Evolutionary conservation across 1,284 basidiomycete genomes (phyloP), one percentile per base, ranked within the genome.

Genomic region (Microbotryum intermedium): DNA sequence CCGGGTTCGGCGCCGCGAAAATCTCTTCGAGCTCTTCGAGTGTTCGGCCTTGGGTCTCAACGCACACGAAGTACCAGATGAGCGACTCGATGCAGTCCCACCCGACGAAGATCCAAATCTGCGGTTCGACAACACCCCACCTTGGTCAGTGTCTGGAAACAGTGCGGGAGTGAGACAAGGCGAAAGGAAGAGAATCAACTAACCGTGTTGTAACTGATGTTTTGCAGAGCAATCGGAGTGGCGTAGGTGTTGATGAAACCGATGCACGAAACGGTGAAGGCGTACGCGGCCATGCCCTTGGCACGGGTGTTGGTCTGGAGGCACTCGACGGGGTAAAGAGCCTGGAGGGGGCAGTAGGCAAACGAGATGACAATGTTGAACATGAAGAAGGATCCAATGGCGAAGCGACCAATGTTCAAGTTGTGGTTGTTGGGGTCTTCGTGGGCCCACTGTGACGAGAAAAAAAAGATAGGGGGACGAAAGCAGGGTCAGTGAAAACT

Each of bases 271-370:
- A 80, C 79, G 13, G 79, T 76, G 55, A 82, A 66, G 50, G 72
- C 72, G 23, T 72, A 72, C 44, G 72, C 65, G 20, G 74, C 75
- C 77, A 83, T 81, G 60, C 82, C 82, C 70, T 83, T 83, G 7
- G 82, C 82, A 55, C 81, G 77, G 50, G 81, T 79, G 59, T 80
- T 81, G 53, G 80, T 82, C 58, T 79, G 75, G 20, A 83, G 74
- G 60, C 79, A 80, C 64, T 83, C 82, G 23, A 79, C 78, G 1
- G 83, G 81, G 61, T 82, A 81, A 10, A 83, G 70, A 4, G 79
- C 82, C 71, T 83, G 81, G 21, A 81, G 72, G 6, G 80, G 81
- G 7, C 80, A 80, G 68, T 81, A 81, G 42, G 69, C 66, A 65
- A 72, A 73, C 2, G 69, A 66, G 64, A 66, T 71, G 51, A 72